Conservation (phyloP, 1,284 basidiomycete genomes). For the Boletellus dicymbophilus region DNA sequence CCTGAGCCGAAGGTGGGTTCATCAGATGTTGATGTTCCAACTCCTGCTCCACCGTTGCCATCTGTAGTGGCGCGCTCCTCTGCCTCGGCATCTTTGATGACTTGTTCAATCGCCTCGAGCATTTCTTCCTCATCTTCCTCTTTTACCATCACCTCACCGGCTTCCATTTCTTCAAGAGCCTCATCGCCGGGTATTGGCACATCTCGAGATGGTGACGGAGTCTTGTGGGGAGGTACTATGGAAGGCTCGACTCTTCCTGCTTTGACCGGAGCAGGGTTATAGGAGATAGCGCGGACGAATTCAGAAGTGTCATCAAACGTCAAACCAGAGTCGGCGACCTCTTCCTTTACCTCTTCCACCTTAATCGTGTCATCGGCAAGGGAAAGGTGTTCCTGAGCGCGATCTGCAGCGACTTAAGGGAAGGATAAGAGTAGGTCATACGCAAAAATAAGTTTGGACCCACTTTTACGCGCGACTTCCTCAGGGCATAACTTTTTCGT, state of each 20-base stretch:
- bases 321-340: slow-evolving; percentile 59
- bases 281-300: slow-evolving; percentile 90
- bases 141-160: slow-evolving; percentile 75
- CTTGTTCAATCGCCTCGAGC: slow-evolving; percentile 71
- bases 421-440: neutral
- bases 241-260: slow-evolving; percentile 49
- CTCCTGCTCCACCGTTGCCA: slow-evolving; percentile 34
- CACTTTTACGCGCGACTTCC: slow-evolving; percentile 81
- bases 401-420: slow-evolving; percentile 65
- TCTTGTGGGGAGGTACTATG: slow-evolving; percentile 35
- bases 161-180: slow-evolving; percentile 74
- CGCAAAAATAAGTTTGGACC: slow-evolving; percentile 27
- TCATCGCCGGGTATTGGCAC: slow-evolving; percentile 64
- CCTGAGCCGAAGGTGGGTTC: slow-evolving; percentile 80
- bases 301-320: slow-evolving; percentile 98
- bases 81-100: slow-evolving; percentile 59
- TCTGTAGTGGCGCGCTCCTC: slow-evolving; percentile 46
- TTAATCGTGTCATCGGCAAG: slow-evolving; percentile 50
- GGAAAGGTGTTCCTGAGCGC: slow-evolving; percentile 51
- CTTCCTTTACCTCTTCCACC: slow-evolving; percentile 63
- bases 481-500: slow-evolving; percentile 81
- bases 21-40: slow-evolving; percentile 69
- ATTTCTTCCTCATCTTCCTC: slow-evolving; percentile 78
- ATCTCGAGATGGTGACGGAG: slow-evolving; percentile 48
- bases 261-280: slow-evolving; percentile 57